Evolutionary conservation across 352 stramenopile genomes (phyloP), one percentile per base, ranked within the genome.

Genomic region (Phytophthora quininea): DNA sequence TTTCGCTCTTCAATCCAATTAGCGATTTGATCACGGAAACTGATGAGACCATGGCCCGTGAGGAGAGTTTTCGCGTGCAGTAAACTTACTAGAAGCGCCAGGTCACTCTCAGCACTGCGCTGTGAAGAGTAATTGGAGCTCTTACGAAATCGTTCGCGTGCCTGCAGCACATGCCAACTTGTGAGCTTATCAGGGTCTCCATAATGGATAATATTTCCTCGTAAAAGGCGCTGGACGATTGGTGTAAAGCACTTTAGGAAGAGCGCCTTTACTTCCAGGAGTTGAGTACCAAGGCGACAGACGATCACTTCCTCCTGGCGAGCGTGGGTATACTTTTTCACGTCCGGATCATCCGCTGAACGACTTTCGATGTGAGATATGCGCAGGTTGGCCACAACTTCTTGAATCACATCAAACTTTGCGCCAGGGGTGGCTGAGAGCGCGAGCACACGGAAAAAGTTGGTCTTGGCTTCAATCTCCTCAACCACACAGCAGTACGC

Each of bases 401-500:
- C 86, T 73, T 99, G 96, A 52, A 98, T 98, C 24, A 92, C 80
- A 38, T 98, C 92, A 38, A 98, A 97, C 72, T 99, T 97, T 29
- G 89, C 87, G 4, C 98, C 98, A 4, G 98, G 98, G 2, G 98
- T 99, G 3, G 98, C 98, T 38, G 92, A 99, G 10, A 99, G 82
- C 32, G 96, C 98, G 2, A 98, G 61, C 2, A 99, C 80, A 8
- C 96, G 91, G 58, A 98, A 98, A 49, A 92, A 87, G 14, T 54
- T 73, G 35, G 88, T 97, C 35, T 74, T 74, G 3, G 73, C 64
- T 54, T 86, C 77, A 33, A 94, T 77, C 71, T 83, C 74, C 48
- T 91, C 72, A n/a, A 96, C 86, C 35, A 99, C 91, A n/a, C 82
- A 88, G 46, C 90, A 96, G 68, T 99, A 99, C 3, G 97, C 94